These are phyloP conservation scores for Acacia crassicarpa DNA, from an alignment of 306 rosid species.

Conservation along the genomic window DNA sequence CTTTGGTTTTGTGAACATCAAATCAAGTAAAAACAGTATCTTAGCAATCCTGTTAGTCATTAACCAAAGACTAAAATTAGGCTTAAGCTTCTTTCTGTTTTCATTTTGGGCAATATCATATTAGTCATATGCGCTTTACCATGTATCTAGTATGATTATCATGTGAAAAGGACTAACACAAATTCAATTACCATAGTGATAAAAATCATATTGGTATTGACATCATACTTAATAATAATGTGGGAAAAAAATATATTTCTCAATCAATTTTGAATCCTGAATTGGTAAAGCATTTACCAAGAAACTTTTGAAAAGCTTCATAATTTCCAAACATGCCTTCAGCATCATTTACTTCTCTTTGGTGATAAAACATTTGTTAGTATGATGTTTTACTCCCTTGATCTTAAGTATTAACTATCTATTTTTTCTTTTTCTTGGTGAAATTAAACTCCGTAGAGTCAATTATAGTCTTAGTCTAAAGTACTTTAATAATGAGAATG, in stretches of 20 bases:
- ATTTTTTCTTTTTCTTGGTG: neutral
- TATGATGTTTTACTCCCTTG: neutral
- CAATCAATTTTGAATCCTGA: neutral
- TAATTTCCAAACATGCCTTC: neutral
- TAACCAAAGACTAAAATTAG: neutral
- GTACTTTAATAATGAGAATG: slow-evolving; percentile 7
- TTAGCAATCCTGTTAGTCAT: neutral
- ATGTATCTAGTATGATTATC: neutral
- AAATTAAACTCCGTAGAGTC: neutral
- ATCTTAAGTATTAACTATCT: slow-evolving; percentile 6
- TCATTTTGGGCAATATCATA: neutral
- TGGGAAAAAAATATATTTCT: neutral
- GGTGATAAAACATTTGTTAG: slow-evolving; percentile 6
- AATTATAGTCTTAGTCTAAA: slow-evolving; percentile 1
- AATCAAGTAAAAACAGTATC: neutral
- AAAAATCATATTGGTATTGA: neutral
- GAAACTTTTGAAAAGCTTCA: neutral
- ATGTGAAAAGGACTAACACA: neutral
- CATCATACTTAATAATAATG: neutral
- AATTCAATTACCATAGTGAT: neutral
- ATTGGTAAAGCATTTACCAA: neutral
- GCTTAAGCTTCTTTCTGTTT: neutral
- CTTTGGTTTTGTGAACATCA: neutral
- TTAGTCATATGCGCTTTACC: neutral
- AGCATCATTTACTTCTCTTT: neutral